Evolutionary conservation across 2,329 filamentous ascomycete genomes (phyloP).

Genomic region (Pseudogymnoascus sp.): DNA sequence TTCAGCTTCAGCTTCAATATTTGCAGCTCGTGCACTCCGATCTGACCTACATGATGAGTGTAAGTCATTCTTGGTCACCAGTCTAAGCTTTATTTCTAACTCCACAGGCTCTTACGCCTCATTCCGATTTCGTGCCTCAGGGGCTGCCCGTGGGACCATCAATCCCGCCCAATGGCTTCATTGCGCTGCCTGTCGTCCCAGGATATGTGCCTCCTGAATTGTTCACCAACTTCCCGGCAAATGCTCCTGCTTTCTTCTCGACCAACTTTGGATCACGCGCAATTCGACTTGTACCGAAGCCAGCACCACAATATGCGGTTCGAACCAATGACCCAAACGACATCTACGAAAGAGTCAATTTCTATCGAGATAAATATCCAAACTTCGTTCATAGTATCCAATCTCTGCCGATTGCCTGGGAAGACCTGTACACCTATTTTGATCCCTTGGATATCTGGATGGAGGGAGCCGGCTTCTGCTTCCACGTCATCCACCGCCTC

Average conservation of each 20-base stretch:
- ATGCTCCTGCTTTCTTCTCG: constrained; percentile 18
- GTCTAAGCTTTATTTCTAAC: not conserved
- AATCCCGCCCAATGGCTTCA: not conserved
- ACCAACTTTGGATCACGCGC: constrained; percentile 12
- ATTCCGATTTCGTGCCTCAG: not conserved
- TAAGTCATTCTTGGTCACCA: not conserved
- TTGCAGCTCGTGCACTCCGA: not conserved
- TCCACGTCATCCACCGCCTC: constrained; percentile 22
- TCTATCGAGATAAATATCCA: constrained; percentile 15
- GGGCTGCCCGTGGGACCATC: not conserved
- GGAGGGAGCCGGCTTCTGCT: constrained; percentile 24
- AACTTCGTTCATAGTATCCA: constrained; percentile 8
- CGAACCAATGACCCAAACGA: constrained; percentile 13
- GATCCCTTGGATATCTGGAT: constrained; percentile 26
- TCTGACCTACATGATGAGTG: not conserved
- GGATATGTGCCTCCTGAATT: constrained; percentile 6
- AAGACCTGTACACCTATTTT: constrained; percentile 26
- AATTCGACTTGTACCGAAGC: constrained; percentile 12
- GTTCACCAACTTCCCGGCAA: constrained; percentile 12
- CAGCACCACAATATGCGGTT: constrained; percentile 9
- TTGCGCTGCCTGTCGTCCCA: not conserved
- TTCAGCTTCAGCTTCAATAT: not conserved
- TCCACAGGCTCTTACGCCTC: not conserved
- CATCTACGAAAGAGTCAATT: constrained; percentile 11
- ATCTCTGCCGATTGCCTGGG: constrained; percentile 16